Base-by-base conservation (phyloP, 257 asterid species). In the Solanum virginianum region DNA sequence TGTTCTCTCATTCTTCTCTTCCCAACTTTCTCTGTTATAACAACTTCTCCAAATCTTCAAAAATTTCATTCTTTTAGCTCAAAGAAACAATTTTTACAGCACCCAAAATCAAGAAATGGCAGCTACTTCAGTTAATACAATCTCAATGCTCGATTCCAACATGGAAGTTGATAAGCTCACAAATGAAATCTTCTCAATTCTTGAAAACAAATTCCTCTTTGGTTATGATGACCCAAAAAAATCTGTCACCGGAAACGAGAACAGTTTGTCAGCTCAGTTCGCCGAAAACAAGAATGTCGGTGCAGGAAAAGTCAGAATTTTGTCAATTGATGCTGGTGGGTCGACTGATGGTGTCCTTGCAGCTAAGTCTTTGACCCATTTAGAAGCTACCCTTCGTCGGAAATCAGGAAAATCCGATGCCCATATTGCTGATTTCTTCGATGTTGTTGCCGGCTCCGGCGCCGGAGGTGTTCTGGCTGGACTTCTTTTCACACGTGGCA, bases 201-300 rank as follows among this genome's bases (percentile, higher is more conserved):
- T 95, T 1, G 98, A 95, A 62, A 95, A 93, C 91, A 95, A 95
- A 24, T 95, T 95, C 90, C 96, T 95, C 24, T 95, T 95, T 43
- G 98, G 98, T 16, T 84, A 70, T 71, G 60, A 88, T 9, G 71
- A 86, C 18, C 70, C 82, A 4, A 83, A 80, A 45, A 2, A 16
- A 2, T 9, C 17, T 17, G 14, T 79, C 45, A 29, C 84, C 20
- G 92, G 88, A 4, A 88, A 87, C 16, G 92, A 90, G 24, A 88
- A 88, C 22, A 87, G 85, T n/a, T 88, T 16, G 1, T 77, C 63
- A 51, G 84, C 15, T 80, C 88, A 26, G 84, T 75, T 62, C 80
- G 49, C 59, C 12, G 84, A 24, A 1, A 70, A 62, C 32, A 68
- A 65, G 39, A 20, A n/a, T 62, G 41, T 47, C 81, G 3, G 70